These are phyloP conservation scores for Rhododendron vialii DNA, from an alignment of 148 eudicot genomes.

Conservation along the genomic window DNA sequence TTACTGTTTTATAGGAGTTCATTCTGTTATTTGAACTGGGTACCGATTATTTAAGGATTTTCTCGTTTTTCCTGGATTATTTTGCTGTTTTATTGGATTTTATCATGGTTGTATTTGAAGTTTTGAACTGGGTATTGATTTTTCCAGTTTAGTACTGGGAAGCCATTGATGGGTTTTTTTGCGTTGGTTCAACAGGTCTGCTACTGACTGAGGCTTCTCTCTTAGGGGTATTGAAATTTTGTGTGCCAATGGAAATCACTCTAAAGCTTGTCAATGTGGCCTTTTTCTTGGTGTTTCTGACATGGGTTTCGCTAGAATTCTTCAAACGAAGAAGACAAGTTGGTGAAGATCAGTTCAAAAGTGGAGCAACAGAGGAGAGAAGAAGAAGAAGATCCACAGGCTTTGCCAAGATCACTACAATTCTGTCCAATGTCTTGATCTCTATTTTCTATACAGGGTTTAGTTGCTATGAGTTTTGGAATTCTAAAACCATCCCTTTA, in stretches of 20 bases:
- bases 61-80: neutral
- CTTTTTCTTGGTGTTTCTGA: slow-evolving; percentile 44
- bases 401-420: slow-evolving; percentile 32
- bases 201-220: neutral
- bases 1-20: neutral
- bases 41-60: neutral
- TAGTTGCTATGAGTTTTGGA: slow-evolving; percentile 44
- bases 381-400: slow-evolving; percentile 2
- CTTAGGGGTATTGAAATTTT: neutral
- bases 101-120: neutral
- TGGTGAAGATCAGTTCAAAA: slow-evolving; percentile 7
- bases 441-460: slow-evolving; percentile 33
- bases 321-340: slow-evolving; percentile 25
- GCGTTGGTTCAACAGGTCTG: neutral
- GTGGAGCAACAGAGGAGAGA: neutral
- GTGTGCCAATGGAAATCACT: slow-evolving; percentile 34
- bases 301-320: slow-evolving; percentile 52
- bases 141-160: slow-evolving; percentile 10
- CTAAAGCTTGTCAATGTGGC: slow-evolving; percentile 44
- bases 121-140: neutral
- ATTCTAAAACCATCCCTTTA: slow-evolving; percentile 16
- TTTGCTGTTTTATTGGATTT: neutral
- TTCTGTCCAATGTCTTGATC: slow-evolving; percentile 34
- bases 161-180: neutral
- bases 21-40: neutral